Conservation (phyloP, 164 flowering plant genomes). For the Kingdonia uniflora region DNA sequence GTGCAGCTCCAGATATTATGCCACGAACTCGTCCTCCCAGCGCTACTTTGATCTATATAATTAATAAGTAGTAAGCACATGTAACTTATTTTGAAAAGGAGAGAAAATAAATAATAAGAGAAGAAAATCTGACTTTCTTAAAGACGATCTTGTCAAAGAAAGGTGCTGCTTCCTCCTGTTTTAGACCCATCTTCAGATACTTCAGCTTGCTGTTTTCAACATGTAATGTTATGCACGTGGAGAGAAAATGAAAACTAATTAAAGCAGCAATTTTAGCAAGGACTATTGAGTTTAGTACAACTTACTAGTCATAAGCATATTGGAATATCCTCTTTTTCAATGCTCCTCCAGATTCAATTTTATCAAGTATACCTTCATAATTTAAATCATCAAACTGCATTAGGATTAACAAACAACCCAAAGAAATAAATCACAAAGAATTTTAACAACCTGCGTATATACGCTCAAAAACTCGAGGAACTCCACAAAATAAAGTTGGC, state of each 20-base stretch:
- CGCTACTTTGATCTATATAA: conserved; percentile 52
- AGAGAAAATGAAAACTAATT: too few species aligned
- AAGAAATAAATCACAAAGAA: neutral
- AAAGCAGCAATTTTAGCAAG: neutral
- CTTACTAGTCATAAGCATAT: conserved; percentile 82
- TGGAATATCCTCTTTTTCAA: conserved; percentile 59
- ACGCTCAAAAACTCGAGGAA: conserved; percentile 93
- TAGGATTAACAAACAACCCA: neutral
- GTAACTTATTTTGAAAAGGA: neutral
- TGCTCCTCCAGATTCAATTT: conserved; percentile 62
- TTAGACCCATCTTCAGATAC: conserved; percentile 63
- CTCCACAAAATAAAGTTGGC: conserved; percentile 84
- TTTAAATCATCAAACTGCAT: conserved; percentile 5
- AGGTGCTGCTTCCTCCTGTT: conserved; percentile 82
- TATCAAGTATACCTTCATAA: conserved; percentile 51
- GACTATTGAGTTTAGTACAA: conserved; percentile 2
- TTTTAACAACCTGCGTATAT: conserved; percentile 55
- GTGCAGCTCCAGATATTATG: conserved; percentile 84
- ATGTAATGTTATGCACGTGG: neutral
- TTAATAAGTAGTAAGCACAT: conserved; percentile 1
- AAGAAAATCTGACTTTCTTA: conserved; percentile 43
- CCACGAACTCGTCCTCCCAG: conserved; percentile 74
- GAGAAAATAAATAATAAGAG: neutral
- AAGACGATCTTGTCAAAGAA: conserved; percentile 70
- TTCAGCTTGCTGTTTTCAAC: conserved; percentile 56